phyloP scores from a whole-genome alignment of 306 rosid genomes.

The Abrus precatorius region DNA sequence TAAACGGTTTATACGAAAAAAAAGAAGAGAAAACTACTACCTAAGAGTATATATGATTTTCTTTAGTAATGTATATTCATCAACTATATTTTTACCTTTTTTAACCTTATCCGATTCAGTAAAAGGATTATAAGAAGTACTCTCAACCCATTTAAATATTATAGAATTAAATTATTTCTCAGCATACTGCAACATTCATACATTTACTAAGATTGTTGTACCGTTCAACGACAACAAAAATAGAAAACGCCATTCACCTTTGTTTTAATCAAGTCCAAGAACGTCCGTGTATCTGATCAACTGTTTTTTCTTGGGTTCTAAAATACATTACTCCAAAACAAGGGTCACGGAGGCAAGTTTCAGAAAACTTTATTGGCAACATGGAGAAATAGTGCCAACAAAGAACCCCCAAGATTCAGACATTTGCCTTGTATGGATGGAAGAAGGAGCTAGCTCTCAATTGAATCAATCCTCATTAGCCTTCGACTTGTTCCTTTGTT shows the following conservation, averaged over 20 bases:
- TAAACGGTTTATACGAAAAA: background rate
- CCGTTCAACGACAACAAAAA: background rate
- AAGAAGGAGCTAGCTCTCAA: background rate
- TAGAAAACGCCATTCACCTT: background rate
- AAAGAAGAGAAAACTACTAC: background rate
- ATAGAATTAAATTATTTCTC: background rate
- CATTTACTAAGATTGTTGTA: background rate
- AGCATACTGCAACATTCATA: background rate
- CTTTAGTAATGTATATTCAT: background rate
- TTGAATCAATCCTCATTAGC: background rate
- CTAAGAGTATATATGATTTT: background rate
- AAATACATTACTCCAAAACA: background rate
- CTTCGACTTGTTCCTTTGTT: background rate
- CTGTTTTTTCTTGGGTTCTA: background rate
- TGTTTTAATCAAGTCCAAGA: background rate
- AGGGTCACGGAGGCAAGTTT: background rate
- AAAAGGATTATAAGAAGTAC: background rate
- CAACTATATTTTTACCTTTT: background rate
- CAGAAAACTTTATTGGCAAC: background rate
- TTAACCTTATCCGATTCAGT: background rate
- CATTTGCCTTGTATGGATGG: background rate
- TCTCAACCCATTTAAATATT: background rate
- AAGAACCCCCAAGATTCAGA: background rate
- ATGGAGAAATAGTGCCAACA: background rate
- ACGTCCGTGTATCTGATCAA: background rate